Percentiles rank a stretch among this genome's conserved stretches.
Conservation (phyloP, 1,284 basidiomycete species). For the Fereydounia khargensis region DNA sequence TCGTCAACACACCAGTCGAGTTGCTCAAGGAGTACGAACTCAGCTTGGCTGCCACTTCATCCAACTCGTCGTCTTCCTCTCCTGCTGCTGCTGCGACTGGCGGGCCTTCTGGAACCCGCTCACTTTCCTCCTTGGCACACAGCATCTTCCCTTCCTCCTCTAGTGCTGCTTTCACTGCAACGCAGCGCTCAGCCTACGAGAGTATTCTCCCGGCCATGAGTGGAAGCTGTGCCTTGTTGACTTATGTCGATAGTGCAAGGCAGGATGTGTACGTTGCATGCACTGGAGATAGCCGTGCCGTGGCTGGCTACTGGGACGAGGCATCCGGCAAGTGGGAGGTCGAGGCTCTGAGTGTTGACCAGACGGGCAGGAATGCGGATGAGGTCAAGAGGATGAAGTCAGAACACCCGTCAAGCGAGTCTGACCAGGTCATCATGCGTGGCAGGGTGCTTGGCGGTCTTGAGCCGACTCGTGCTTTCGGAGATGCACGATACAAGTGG, state of each 20-base stretch:
- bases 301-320: constrained; percentile 79
- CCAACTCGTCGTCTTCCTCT: constrained; percentile 22
- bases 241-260: constrained; percentile 53
- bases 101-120: constrained; percentile 8
- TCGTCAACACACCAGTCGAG: constrained; percentile 72
- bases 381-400: constrained; percentile 75
- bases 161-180: constrained; percentile 39
- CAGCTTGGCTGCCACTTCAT: constrained; percentile 59
- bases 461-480: constrained; percentile 90
- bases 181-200: constrained; percentile 52
- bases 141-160: constrained; percentile 49
- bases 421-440: constrained; percentile 74
- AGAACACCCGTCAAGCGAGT: constrained; percentile 77
- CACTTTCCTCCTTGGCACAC: constrained; percentile 48
- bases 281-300: constrained; percentile 90
- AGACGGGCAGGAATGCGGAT: constrained; percentile 85
- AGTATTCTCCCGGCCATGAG: constrained; percentile 50
- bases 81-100: neutral
- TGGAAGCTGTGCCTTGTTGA: constrained; percentile 52
- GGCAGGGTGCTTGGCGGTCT: constrained; percentile 74
- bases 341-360: constrained; percentile 88
- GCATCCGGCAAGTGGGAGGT: constrained; percentile 70
- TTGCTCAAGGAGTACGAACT: constrained; percentile 64
- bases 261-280: constrained; percentile 65
- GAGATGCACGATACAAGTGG: constrained; percentile 90